A percentile compares a stretch with the other conserved stretches of the same genome.
These are phyloP conservation scores for Trichoderma gracile DNA, from an alignment of 2,329 filamentous ascomycete species.

Conservation along the genomic window DNA sequence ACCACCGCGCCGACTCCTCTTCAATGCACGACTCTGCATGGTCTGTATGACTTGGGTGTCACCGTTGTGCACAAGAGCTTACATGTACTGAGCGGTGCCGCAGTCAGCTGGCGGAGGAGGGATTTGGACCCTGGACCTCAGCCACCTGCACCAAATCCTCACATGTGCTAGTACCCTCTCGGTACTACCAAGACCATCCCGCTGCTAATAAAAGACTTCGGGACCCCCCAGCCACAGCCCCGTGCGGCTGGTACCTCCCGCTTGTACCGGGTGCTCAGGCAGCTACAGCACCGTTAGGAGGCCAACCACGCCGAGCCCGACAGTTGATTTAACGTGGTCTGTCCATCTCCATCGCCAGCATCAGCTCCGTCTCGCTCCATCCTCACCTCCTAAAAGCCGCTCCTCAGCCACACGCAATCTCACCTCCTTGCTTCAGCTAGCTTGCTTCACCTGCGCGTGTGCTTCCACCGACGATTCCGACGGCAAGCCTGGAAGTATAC, in stretches of 20 bases:
- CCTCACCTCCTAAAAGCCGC: not conserved
- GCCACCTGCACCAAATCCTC: not conserved
- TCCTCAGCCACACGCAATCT: conserved; percentile 9
- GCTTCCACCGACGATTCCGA: conserved; percentile 9
- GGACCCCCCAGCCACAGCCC: conserved; percentile 21
- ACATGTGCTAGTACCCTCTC: no score
- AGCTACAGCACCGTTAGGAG: no score
- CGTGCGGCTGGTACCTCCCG: not conserved
- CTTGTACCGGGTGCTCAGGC: no score
- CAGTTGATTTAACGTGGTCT: conserved; percentile 19
- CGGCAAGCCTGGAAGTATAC: not conserved
- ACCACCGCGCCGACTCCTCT: not conserved
- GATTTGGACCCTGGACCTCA: conserved; percentile 8
- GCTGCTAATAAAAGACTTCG: not conserved
- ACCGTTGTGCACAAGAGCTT: not conserved
- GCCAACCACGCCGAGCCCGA: conserved; percentile 21
- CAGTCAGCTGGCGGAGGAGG: not conserved
- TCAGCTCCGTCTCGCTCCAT: conserved; percentile 18
- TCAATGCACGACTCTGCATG: not conserved
- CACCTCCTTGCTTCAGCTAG: conserved; percentile 9
- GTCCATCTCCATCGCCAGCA: conserved; percentile 20
- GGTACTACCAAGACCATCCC: not conserved
- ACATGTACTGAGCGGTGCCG: conserved; percentile 13
- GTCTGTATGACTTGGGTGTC: not conserved
- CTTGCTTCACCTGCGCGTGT: not conserved